Evolutionary conservation across 139 green algal species (phyloP), one percentile per base, ranked within the genome.

Genomic region (Spirogloea muscicola): DNA sequence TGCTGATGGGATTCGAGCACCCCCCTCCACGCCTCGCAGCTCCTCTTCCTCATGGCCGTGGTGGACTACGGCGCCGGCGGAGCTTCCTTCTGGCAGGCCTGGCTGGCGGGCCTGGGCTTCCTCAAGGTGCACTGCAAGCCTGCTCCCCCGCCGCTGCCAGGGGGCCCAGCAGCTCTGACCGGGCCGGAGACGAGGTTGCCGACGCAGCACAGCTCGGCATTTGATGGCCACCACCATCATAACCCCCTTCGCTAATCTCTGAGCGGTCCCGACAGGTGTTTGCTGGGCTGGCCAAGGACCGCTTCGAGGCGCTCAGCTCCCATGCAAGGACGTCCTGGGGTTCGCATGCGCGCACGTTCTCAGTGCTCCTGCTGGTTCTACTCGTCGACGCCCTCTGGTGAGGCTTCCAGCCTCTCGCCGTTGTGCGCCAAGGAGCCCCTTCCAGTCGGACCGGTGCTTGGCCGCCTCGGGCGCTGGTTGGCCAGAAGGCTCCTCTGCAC

Each of bases 91-190:
- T 33, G 41, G 59, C 59, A 13, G 18, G 13, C 31, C 27, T 68
- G 59, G 59, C 46, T 68, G 43, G 59, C 59, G 33, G 33, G 43
- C 29, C 59, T 68, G 29, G 59, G 59, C n/a, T 68, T 68, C 43
- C 46, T 68, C 9, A 68, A 68, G 59, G 59, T 68, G 10, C 21
- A 55, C 46, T 55, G 46, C 2, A 25, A 4, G 10, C 52, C 52
- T 37, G 13, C 27, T 64, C 1, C 21, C 37, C 52, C 34, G 21
- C 49, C 9, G 1, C 9, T 27, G 3, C 2, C 3, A 9, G n/a
- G n/a, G n/a, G n/a, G n/a, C n/a, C n/a, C n/a, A n/a, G n/a, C n/a
- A n/a, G n/a, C n/a, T n/a, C n/a, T n/a, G n/a, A n/a, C n/a, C n/a
- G n/a, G n/a, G n/a, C 49, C 49, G 5, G 25, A 58, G 0, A 10